These are phyloP conservation scores for Trametes cinnabarina DNA, from an alignment of 768 basidiomycete species.

Conservation along the genomic window DNA sequence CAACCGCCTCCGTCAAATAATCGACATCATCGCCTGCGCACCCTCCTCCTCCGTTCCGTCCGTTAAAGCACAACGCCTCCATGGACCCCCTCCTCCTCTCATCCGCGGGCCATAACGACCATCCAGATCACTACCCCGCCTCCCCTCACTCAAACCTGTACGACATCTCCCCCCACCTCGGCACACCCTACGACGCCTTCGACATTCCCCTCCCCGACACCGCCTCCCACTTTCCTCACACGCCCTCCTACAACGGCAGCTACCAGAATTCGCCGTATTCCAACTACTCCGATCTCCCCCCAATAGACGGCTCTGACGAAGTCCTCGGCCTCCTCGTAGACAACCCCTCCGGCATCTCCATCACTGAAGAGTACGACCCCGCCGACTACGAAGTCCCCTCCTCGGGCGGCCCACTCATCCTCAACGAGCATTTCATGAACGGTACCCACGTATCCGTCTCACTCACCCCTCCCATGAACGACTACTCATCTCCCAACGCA, in stretches of 20 bases:
- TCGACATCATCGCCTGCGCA: constrained; percentile 23
- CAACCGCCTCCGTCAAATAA: constrained; percentile 23
- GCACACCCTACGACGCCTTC: constrained; percentile 39
- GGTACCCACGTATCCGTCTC: constrained; percentile 36
- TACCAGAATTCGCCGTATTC: constrained; percentile 74
- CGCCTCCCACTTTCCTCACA: constrained; percentile 44
- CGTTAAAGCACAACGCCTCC: constrained; percentile 13
- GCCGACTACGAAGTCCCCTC: constrained; percentile 66
- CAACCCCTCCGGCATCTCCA: constrained; percentile 36
- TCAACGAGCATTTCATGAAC: constrained; percentile 51
- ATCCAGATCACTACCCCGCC: constrained; percentile 12
- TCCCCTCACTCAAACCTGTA: constrained; percentile 18
- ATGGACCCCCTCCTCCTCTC: constrained; percentile 25
- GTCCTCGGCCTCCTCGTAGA: constrained; percentile 50
- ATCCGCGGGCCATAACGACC: constrained; percentile 14
- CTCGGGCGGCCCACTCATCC: constrained; percentile 51
- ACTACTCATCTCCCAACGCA: constrained; percentile 37
- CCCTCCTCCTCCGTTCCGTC: constrained; percentile 7
- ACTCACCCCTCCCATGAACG: constrained; percentile 32
- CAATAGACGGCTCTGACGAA: constrained; percentile 30
- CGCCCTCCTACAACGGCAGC: constrained; percentile 61
- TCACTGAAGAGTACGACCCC: constrained; percentile 63
- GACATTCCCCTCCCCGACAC: constrained; percentile 36
- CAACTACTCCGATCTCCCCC: constrained; percentile 58
- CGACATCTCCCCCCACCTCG: constrained; percentile 27